Evolutionary conservation across 805 yeast species (phyloP).

Genomic region (Candida nanaspora): DNA sequence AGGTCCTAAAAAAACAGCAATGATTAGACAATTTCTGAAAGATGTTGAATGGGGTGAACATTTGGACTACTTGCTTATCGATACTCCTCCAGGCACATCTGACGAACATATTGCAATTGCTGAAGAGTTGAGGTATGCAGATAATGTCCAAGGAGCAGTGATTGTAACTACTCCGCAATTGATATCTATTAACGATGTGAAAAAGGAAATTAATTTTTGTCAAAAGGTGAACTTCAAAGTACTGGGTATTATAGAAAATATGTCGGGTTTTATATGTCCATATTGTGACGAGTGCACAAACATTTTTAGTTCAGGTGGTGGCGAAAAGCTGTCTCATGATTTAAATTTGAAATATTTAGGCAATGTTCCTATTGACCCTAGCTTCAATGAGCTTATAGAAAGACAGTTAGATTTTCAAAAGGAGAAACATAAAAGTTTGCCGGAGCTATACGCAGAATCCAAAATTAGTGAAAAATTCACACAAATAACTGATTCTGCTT

Average conservation of each 20-base stretch:
- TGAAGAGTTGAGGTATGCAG: slow-evolving; percentile 66
- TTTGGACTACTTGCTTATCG: slow-evolving; percentile 75
- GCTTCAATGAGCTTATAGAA: slow-evolving; percentile 84
- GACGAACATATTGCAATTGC: slow-evolving; percentile 98
- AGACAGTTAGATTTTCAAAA: slow-evolving; percentile 58
- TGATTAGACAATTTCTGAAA: slow-evolving; percentile 87
- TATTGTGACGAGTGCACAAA: slow-evolving; percentile 87
- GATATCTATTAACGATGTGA: slow-evolving; percentile 89
- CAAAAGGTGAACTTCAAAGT: slow-evolving; percentile 72
- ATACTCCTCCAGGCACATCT: slow-evolving; percentile 98
- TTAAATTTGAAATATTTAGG: slow-evolving; percentile 69
- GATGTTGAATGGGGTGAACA: slow-evolving; percentile 84
- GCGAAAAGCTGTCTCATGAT: slow-evolving; percentile 58
- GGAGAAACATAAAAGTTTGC: slow-evolving; percentile 25
- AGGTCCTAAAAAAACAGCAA: slow-evolving; percentile 97
- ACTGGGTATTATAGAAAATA: slow-evolving; percentile 87
- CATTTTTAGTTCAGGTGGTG: slow-evolving; percentile 93
- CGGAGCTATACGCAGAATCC: slow-evolving; percentile 29
- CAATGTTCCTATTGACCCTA: slow-evolving; percentile 88
- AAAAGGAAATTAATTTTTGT: slow-evolving; percentile 90
- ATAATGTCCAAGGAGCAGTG: slow-evolving; percentile 83
- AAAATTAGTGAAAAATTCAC: slow-evolving; percentile 37
- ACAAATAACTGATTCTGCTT: slow-evolving; percentile 27
- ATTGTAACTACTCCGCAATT: slow-evolving; percentile 95
- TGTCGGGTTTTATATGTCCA: slow-evolving; percentile 97